phyloP scores from a whole-genome alignment of 1,284 basidiomycete species.

The Bjerkandera adusta region DNA sequence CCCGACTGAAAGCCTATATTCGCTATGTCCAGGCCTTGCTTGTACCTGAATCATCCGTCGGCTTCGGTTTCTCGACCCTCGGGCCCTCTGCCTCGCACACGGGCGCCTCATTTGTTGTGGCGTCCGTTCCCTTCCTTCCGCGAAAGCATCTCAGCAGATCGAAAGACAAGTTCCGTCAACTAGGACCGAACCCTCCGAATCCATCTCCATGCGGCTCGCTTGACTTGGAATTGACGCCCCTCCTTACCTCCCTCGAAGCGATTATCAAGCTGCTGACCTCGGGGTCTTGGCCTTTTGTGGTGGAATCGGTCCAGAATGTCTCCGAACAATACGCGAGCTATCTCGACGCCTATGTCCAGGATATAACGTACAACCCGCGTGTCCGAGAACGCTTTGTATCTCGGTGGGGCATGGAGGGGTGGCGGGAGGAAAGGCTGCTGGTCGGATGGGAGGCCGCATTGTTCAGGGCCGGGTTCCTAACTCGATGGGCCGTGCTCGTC shows the following conservation, averaged over 20 bases:
- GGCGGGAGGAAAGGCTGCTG: constrained; percentile 46
- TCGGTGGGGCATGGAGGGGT: constrained; percentile 34
- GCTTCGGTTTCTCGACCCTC: constrained; percentile 35
- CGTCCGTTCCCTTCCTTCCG: constrained; percentile 31
- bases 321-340: constrained; percentile 35
- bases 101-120: constrained; percentile 27
- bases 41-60: constrained; percentile 20
- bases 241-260: constrained; percentile 28
- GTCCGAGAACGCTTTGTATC: constrained; percentile 28
- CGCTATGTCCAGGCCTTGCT: constrained; percentile 25
- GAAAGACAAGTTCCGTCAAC: constrained; percentile 8
- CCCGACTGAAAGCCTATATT: constrained; percentile 16
- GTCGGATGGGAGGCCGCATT: constrained; percentile 51
- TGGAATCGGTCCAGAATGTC: constrained; percentile 40
- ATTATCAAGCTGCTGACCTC: constrained; percentile 31
- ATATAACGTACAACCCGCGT: constrained; percentile 25
- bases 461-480: constrained; percentile 35
- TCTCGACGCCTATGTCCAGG: constrained; percentile 23
- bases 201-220: constrained; percentile 2
- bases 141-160: constrained; percentile 1
- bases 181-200: neutral
- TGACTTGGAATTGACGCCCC: constrained; percentile 23
- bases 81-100: constrained; percentile 23
- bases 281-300: constrained; percentile 21
- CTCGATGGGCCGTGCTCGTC: constrained; percentile 33